Evolutionary conservation across 768 basidiomycete species (phyloP), one percentile per base, ranked within the genome.

Genomic region (Rhodosporidiobolus sp.): DNA sequence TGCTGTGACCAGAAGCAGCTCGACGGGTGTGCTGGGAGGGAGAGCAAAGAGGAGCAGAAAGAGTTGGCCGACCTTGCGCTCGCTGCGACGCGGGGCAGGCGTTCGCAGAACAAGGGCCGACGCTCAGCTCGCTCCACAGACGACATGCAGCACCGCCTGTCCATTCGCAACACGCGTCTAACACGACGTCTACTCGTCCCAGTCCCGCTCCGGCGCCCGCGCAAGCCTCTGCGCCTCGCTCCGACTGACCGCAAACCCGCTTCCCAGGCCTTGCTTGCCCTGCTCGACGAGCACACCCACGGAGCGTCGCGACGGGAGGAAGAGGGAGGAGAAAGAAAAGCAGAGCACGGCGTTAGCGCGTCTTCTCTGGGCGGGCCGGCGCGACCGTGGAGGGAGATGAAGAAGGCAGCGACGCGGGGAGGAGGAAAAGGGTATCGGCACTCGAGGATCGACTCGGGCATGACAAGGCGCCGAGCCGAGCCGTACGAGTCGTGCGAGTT

Each of bases 161-260:
- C 52, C 7, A 43, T 43, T 7, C 38, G 14, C 38, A 43, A 7
- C 14, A 14, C 38, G 38, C 38, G 38, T 43, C 38, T 43, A 43
- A 43, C 14, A 14, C 38, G 8, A 14, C 38, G 8, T 26, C 67
- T 62, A 62, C 59, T 67, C 58, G 46, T 61, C 58, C 59, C 66
- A 61, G 46, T 67, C 66, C 22, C 52, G 35, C 52, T 62, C 67
- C n/a, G 69, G 69, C 20, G 63, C 63, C 52, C 45, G 58, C 52
- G 63, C 69, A 17, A 70, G 24, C 30, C 48, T 24, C 49, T 70
- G 59, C 63, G 64, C 64, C 12, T 70, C 57, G 0, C 49, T 7
- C 32, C 43, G 43, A 14, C 19, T 46, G 6, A 64, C 69, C 28
- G 24, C 19, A 22, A 58, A 70, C 35, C 69, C 69, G 52, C 63